These are phyloP conservation scores for Pythium aristosporum DNA, from an alignment of 352 stramenopile genomes.

Conservation along the genomic window DNA sequence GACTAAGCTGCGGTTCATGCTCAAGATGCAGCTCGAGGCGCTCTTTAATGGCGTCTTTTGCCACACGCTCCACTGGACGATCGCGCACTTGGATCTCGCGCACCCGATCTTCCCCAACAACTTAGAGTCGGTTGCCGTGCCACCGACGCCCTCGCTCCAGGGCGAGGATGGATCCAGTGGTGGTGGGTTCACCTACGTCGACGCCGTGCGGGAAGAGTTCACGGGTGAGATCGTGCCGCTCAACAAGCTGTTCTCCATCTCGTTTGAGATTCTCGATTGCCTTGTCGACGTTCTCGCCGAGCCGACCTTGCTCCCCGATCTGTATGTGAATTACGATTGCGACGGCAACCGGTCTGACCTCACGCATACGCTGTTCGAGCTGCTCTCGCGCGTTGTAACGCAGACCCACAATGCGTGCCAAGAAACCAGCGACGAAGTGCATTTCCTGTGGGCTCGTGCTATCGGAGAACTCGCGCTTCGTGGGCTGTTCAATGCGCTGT, in stretches of 20 bases:
- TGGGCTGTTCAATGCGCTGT: slow-evolving; percentile 74
- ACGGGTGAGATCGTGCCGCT: slow-evolving; percentile 51
- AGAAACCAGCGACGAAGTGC: slow-evolving; percentile 66
- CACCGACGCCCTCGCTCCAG: not conserved
- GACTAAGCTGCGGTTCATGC: slow-evolving; percentile 59
- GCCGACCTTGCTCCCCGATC: slow-evolving; percentile 92
- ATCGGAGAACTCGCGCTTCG: slow-evolving; percentile 64
- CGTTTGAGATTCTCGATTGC: slow-evolving; percentile 86
- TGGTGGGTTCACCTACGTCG: slow-evolving; percentile 26
- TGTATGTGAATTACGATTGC: slow-evolving; percentile 99
- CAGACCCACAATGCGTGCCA: slow-evolving; percentile 67
- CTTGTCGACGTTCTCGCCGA: slow-evolving; percentile 97
- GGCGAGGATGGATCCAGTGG: not conserved
- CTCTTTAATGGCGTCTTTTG: slow-evolving; percentile 72
- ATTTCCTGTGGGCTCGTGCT: slow-evolving; percentile 70
- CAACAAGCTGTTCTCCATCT: slow-evolving; percentile 56
- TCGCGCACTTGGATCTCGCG: slow-evolving; percentile 61
- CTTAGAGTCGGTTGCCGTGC: slow-evolving; percentile 16
- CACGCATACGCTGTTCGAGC: slow-evolving; percentile 93
- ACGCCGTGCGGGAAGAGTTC: slow-evolving; percentile 64
- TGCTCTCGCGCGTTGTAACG: slow-evolving; percentile 81
- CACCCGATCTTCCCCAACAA: slow-evolving; percentile 58
- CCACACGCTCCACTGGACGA: slow-evolving; percentile 66
- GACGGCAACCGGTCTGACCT: slow-evolving; percentile 94
- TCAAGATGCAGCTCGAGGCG: slow-evolving; percentile 84